These are phyloP conservation scores for Curvularia lunata DNA, from an alignment of 2,329 filamentous ascomycete species.

Conservation along the genomic window DNA sequence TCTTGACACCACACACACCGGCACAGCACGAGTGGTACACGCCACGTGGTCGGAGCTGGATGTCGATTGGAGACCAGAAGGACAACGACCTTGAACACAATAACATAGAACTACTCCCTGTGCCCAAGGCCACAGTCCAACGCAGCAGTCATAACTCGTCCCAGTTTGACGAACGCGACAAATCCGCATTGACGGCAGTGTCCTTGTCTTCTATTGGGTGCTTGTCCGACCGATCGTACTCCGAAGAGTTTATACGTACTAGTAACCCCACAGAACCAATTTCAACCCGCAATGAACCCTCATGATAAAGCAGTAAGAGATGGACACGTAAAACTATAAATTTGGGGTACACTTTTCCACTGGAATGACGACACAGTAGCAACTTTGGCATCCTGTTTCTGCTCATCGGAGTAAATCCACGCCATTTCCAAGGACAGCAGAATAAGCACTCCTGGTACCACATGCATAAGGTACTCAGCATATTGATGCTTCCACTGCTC, in stretches of 20 bases:
- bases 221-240: slow-evolving; percentile 22
- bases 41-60: slow-evolving; percentile 15
- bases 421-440: slow-evolving; percentile 27
- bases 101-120: slow-evolving; percentile 3
- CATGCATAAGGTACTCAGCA: slow-evolving; percentile 19
- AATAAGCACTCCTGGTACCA: slow-evolving; percentile 32
- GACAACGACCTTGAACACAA: not conserved
- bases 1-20: not conserved
- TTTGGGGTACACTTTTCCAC: not conserved
- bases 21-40: slow-evolving; percentile 14
- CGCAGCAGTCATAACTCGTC: not conserved
- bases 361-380: not conserved
- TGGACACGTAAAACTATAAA: not conserved
- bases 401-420: slow-evolving; percentile 24
- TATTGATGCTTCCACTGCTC: slow-evolving; percentile 16
- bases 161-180: not conserved
- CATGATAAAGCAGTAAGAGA: not conserved
- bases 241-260: not conserved
- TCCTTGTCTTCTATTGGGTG: slow-evolving; percentile 27
- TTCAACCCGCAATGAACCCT: slow-evolving; percentile 1
- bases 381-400: slow-evolving; percentile 19
- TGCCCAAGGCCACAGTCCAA: not conserved
- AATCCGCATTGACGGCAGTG: slow-evolving; percentile 21
- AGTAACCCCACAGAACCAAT: not conserved
- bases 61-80: slow-evolving; percentile 9